These are phyloP conservation scores for Colletotrichum sojae DNA, from an alignment of 2,329 filamentous ascomycete genomes.

Conservation along the genomic window DNA sequence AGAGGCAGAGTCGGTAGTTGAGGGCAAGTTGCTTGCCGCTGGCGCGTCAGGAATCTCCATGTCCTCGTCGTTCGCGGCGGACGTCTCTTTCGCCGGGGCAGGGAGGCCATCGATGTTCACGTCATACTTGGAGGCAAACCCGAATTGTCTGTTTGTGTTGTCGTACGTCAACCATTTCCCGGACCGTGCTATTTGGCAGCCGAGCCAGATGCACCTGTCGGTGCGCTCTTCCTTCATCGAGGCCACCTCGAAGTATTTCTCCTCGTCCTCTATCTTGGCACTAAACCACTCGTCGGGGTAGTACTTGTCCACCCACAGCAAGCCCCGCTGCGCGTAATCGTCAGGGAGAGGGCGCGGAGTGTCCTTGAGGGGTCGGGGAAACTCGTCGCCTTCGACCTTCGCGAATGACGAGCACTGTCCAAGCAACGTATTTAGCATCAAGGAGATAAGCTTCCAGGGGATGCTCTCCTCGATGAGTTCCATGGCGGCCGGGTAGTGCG, in stretches of 20 bases:
- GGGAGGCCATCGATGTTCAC: slow-evolving; percentile 12
- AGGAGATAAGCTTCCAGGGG: slow-evolving; percentile 67
- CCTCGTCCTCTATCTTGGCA: slow-evolving; percentile 74
- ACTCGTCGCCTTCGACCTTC: slow-evolving; percentile 52
- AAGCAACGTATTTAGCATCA: slow-evolving; percentile 56
- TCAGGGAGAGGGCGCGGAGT: slow-evolving; percentile 74
- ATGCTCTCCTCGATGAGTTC: slow-evolving; percentile 58
- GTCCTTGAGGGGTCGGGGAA: slow-evolving; percentile 62
- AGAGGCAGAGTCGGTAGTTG: too few relatives aligned
- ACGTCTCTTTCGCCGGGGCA: background rate
- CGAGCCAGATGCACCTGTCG: slow-evolving; percentile 72
- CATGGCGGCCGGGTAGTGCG: slow-evolving; percentile 58
- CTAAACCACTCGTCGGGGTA: slow-evolving; percentile 73
- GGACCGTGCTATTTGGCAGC: slow-evolving; percentile 59
- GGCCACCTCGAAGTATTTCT: slow-evolving; percentile 73
- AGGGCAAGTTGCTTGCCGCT: background rate
- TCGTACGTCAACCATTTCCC: slow-evolving; percentile 64
- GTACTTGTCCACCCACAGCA: slow-evolving; percentile 72
- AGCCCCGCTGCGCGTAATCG: slow-evolving; percentile 76
- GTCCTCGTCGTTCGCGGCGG: background rate
- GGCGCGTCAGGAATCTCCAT: background rate
- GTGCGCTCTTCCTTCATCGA: slow-evolving; percentile 71
- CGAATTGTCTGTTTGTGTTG: slow-evolving; percentile 53
- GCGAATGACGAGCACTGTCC: background rate
- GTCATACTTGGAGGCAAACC: slow-evolving; percentile 55